Percentiles rank a stretch among this genome's conserved stretches.
Conservation (phyloP, 768 basidiomycete species). For the Butyriboletus loyo region DNA sequence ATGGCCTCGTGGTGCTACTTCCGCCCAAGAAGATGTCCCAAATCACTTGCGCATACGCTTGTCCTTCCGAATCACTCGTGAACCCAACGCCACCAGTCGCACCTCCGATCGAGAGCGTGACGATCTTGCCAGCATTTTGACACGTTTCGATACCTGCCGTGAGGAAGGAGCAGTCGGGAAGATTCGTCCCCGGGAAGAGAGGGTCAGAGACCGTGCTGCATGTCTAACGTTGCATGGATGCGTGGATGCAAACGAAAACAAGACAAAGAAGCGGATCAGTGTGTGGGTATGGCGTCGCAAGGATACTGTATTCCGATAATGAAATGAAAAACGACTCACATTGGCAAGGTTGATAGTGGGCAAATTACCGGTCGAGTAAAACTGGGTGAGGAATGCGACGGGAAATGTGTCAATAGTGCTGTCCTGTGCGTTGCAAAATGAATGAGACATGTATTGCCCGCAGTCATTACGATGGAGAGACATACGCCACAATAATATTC, state of each 20-base stretch:
- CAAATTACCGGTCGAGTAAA: slow-evolving; percentile 54
- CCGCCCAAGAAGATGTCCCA: slow-evolving; percentile 72
- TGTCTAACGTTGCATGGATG: slow-evolving; percentile 37
- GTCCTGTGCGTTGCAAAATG: slow-evolving; percentile 37
- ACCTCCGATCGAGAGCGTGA: slow-evolving; percentile 58
- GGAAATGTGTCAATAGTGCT: slow-evolving; percentile 56
- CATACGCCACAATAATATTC: slow-evolving; percentile 31
- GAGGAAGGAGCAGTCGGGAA: slow-evolving; percentile 60
- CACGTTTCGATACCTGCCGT: slow-evolving; percentile 62
- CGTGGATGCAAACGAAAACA: neutral
- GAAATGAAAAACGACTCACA: slow-evolving; percentile 30
- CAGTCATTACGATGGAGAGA: neutral
- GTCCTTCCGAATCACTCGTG: slow-evolving; percentile 52
- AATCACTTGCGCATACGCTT: slow-evolving; percentile 59
- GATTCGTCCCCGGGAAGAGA: slow-evolving; percentile 58
- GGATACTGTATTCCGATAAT: neutral
- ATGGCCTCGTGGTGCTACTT: slow-evolving; percentile 58
- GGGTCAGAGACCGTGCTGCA: slow-evolving; percentile 57
- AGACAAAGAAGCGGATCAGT: neutral
- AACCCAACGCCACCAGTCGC: slow-evolving; percentile 63
- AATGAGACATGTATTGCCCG: neutral
- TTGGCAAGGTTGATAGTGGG: slow-evolving; percentile 63
- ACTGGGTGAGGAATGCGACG: slow-evolving; percentile 58
- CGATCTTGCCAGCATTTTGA: slow-evolving; percentile 61
- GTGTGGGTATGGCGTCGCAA: neutral